Conservation (phyloP, 345 rosid genomes). For the Linum lewisii region DNA sequence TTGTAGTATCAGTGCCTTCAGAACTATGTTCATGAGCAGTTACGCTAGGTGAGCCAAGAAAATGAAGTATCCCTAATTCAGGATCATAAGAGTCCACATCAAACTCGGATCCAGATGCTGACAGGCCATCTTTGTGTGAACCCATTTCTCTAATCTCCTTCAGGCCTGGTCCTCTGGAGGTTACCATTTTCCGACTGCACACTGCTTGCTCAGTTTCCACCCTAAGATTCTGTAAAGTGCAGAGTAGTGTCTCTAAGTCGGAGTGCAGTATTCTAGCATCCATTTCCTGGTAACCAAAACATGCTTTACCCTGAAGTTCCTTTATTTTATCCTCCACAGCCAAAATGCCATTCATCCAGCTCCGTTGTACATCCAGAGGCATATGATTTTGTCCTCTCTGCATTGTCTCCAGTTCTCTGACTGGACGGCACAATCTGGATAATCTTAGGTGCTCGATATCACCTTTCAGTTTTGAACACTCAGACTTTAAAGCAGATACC, state of each 20-base stretch:
- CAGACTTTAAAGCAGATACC: conserved; percentile 69
- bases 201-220: conserved; percentile 45
- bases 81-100: conserved; percentile 65
- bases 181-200: conserved; percentile 28
- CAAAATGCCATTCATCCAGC: conserved; percentile 59
- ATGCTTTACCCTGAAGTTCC: conserved; percentile 61
- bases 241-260: conserved; percentile 56
- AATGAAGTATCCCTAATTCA: conserved; percentile 59
- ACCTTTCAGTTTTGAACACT: conserved; percentile 63
- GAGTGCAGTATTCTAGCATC: conserved; percentile 44
- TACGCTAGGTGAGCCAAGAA: conserved; percentile 50
- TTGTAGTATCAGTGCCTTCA: conserved; percentile 38
- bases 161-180: conserved; percentile 27
- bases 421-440: conserved; percentile 28
- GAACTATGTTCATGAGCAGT: conserved; percentile 50
- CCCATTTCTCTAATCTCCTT: conserved; percentile 31
- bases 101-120: conserved; percentile 34
- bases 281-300: conserved; percentile 56
- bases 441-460: conserved; percentile 45
- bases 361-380: conserved; percentile 39
- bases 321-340: conserved; percentile 61
- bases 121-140: conserved; percentile 34
- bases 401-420: conserved; percentile 19
- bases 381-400: conserved; percentile 29
- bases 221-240: conserved; percentile 60